Evolutionary conservation across 768 basidiomycete genomes (phyloP), one percentile per base, ranked within the genome.

Genomic region (Lactarius psammicola): DNA sequence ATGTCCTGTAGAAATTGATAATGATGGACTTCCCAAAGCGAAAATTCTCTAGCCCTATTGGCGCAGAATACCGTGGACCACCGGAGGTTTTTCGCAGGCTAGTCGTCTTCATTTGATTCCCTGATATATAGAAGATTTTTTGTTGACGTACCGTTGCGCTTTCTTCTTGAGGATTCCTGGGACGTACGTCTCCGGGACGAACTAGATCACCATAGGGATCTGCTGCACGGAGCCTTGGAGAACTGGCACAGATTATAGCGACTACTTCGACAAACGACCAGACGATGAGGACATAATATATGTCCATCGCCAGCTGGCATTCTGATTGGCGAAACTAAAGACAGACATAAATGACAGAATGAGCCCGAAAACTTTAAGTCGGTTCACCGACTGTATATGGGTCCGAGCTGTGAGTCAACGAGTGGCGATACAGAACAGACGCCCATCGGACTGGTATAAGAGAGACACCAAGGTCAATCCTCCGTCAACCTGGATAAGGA

Each of bases 241-340:
- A 18, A 76, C 81, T 66, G 69, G 87, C 87, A 58, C 82, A 31
- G 34, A 85, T 71, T 13, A 94, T 74, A 0, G 84, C 76, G 10
- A 83, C 59, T 17, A 80, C 73, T 73, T 90, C 81, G 3, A 75
- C 76, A 55, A 83, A 85, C 1, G 83, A 79, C 92, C 92, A 94
- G n/a, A 89, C 88, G 1, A 87, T 66, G 64, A 88, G 72, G 18
- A 88, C 75, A 66, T 87, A 85, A 75, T 87, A n/a, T n/a, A 94
- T 0, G 90, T 90, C 91, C 91, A 94, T 66, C 88, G 76, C 89
- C 89, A 90, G 57, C 79, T 70, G 0, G 81, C 65, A 68, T 87
- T 78, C 84, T 89, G 65, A 11, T 51, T 62, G n/a, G 61, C 18
- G 26, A 68, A 69, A 20, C 57, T 65, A 49, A 8, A 49, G 23